Percentiles rank a stretch among this genome's conserved stretches.
These are phyloP conservation scores for Paraphoma sp. DNA, from an alignment of 2,329 filamentous ascomycete species.

Conservation along the genomic window DNA sequence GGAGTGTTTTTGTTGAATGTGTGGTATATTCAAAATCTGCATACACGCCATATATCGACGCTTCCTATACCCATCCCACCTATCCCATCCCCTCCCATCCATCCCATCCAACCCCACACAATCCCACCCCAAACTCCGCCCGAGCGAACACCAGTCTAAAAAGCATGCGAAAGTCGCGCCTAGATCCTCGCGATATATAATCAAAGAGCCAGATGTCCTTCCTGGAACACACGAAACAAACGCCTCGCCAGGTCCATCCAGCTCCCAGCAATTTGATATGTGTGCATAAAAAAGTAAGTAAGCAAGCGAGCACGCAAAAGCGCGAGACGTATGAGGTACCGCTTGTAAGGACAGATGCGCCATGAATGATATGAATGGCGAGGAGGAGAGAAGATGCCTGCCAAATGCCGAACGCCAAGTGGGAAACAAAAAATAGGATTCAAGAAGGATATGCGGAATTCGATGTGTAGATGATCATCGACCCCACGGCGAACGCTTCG, in stretches of 20 bases:
- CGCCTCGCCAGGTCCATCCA: constrained; percentile 12
- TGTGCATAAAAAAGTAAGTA: background rate
- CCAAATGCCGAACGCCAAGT: background rate
- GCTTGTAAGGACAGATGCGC: background rate
- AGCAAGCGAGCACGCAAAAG: background rate
- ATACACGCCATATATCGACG: no score
- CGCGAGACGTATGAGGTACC: background rate
- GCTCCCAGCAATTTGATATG: constrained; percentile 12
- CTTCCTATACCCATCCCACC: no score
- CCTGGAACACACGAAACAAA: background rate
- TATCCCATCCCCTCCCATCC: background rate
- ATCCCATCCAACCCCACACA: background rate
- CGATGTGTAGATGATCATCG: constrained; percentile 12
- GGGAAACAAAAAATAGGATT: background rate
- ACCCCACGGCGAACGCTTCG: constrained; percentile 35
- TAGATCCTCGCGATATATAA: constrained; percentile 7
- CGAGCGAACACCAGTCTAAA: background rate
- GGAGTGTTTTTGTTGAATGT: background rate
- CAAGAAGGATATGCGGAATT: background rate
- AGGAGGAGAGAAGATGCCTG: background rate
- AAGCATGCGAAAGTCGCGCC: background rate
- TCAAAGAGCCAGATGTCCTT: constrained; percentile 15
- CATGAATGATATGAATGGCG: constrained; percentile 1
- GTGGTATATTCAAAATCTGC: no score
- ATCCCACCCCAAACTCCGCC: background rate